Conservation (phyloP, 768 basidiomycete genomes). For the Termitomyces sp. region DNA sequence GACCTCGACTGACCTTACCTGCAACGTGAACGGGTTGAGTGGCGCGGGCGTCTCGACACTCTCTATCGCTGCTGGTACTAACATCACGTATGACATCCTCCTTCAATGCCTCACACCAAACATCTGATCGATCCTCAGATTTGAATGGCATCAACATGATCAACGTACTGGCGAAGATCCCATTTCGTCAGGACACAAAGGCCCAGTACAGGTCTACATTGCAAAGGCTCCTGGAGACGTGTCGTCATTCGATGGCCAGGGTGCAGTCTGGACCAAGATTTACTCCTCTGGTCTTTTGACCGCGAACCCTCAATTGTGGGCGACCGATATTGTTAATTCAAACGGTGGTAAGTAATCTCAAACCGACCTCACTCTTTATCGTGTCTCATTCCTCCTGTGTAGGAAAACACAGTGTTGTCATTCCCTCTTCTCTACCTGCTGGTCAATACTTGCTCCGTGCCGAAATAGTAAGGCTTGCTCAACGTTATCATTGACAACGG, state of each 20-base stretch:
- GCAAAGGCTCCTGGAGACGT: slow-evolving; percentile 47
- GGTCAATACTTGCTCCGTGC: slow-evolving; percentile 49
- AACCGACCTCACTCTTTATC: background rate
- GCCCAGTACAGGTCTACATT: slow-evolving; percentile 47
- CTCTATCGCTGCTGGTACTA: slow-evolving; percentile 40
- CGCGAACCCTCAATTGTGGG: slow-evolving; percentile 34
- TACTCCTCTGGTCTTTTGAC: slow-evolving; percentile 45
- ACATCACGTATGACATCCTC: slow-evolving; percentile 30
- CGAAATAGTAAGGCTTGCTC: slow-evolving; percentile 35
- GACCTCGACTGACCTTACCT: slow-evolving; percentile 47
- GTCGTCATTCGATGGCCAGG: slow-evolving; percentile 43
- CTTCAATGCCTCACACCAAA: background rate
- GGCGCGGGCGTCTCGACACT: slow-evolving; percentile 31
- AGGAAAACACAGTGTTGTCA: slow-evolving; percentile 32
- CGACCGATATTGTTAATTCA: slow-evolving; percentile 47
- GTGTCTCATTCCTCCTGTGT: background rate
- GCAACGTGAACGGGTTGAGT: slow-evolving; percentile 49
- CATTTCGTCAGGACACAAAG: slow-evolving; percentile 49
- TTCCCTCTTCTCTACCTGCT: slow-evolving; percentile 45
- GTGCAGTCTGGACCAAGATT: slow-evolving; percentile 52
- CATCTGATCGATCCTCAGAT: slow-evolving; percentile 19
- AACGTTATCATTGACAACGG: background rate
- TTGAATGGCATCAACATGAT: slow-evolving; percentile 55
- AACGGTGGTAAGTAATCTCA: slow-evolving; percentile 27
- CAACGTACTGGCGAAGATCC: slow-evolving; percentile 52